Evolutionary conservation across 163 green algal species (phyloP).

Genomic region (Smithsoniella earleae): DNA sequence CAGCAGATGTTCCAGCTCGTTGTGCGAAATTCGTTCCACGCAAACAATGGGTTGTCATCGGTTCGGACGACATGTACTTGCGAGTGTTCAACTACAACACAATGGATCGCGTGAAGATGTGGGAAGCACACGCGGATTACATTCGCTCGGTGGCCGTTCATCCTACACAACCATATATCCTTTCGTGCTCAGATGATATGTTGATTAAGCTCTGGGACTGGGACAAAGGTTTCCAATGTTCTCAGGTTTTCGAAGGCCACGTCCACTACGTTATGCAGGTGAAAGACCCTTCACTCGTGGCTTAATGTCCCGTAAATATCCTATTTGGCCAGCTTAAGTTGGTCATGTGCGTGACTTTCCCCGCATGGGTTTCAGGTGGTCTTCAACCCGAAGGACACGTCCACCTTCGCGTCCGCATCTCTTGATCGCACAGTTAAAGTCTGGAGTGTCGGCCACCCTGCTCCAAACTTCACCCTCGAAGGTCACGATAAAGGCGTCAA

Average conservation of each 20-base stretch:
- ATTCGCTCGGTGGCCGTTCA: slow-evolving; percentile 91
- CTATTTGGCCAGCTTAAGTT: no score
- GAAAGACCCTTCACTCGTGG: no score
- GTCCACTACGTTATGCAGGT: slow-evolving; percentile 98
- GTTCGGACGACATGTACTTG: slow-evolving; percentile 95
- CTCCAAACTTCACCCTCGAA: slow-evolving; percentile 96
- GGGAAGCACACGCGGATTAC: slow-evolving; percentile 98
- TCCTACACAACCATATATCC: slow-evolving; percentile 80
- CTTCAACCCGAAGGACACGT: slow-evolving; percentile 99
- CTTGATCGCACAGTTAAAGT: slow-evolving; percentile 95
- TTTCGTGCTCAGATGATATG: slow-evolving; percentile 96
- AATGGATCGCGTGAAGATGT: slow-evolving; percentile 88
- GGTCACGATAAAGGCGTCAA: slow-evolving; percentile 98
- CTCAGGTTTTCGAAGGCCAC: slow-evolving; percentile 95
- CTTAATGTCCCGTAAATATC: no score
- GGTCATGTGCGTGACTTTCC: no score
- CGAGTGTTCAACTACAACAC: slow-evolving; percentile 99
- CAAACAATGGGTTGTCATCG: slow-evolving; percentile 95
- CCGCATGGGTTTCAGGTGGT: slow-evolving; percentile 48
- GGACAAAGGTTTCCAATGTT: slow-evolving; percentile 83
- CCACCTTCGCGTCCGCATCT: slow-evolving; percentile 96
- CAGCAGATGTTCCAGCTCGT: slow-evolving; percentile 88
- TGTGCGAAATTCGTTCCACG: slow-evolving; percentile 89
- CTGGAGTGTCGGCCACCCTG: slow-evolving; percentile 82
- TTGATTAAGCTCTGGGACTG: slow-evolving; percentile 99